Conservation (phyloP, 78 protist genomes). For the Monocercomonoides exilis region DNA sequence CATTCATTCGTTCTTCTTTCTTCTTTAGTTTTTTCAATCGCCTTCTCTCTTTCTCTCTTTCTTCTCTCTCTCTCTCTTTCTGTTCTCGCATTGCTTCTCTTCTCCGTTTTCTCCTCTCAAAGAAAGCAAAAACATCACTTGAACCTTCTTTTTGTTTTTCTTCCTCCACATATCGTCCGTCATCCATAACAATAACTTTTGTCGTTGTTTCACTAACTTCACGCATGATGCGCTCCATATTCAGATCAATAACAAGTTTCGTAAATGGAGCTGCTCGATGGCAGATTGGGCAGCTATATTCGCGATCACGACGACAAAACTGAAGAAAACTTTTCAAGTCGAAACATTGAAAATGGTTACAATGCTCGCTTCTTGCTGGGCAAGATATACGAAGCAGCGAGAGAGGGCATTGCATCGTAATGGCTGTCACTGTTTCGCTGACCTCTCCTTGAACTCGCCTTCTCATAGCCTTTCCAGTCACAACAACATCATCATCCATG, state of each 20-base stretch:
- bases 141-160: not conserved
- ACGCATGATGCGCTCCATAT: not conserved
- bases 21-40: too few relatives aligned
- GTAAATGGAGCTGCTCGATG: not conserved
- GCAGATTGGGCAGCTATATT: not conserved
- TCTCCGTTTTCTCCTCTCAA: not conserved
- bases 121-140: not conserved
- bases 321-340: not conserved
- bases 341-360: not conserved
- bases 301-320: not conserved
- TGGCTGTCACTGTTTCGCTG: not conserved
- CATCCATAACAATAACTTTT: not conserved
- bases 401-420: not conserved
- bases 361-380: not conserved
- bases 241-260: not conserved
- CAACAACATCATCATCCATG: not conserved
- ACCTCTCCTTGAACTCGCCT: not conserved
- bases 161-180: not conserved
- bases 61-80: too few relatives aligned
- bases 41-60: too few relatives aligned
- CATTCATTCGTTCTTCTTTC: too few relatives aligned
- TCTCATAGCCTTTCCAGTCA: not conserved
- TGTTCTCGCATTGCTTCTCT: too few relatives aligned
- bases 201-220: not conserved
- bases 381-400: not conserved